Conservation (phyloP, 2,329 filamentous ascomycete species). For the Lachnellula willkommii region DNA sequence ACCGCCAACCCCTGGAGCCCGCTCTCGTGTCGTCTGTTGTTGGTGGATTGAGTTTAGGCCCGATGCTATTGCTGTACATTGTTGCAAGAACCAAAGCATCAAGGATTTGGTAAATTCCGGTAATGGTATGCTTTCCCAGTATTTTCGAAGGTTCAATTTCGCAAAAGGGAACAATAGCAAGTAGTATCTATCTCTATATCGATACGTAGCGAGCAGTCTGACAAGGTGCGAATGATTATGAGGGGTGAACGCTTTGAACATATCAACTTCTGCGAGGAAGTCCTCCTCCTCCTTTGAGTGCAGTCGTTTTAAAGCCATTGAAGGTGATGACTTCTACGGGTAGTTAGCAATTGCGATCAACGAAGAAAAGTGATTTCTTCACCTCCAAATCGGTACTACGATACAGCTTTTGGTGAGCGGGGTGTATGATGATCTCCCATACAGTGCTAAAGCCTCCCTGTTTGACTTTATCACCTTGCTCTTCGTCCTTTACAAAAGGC, state of each 20-base stretch:
- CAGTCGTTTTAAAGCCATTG: conserved; percentile 8
- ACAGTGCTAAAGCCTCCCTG: conserved; percentile 8
- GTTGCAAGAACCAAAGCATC: conserved; percentile 22
- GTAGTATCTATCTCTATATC: conserved; percentile 13
- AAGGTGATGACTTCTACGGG: neutral
- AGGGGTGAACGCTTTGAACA: conserved; percentile 2
- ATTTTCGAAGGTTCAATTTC: conserved; percentile 21
- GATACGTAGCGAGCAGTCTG: conserved; percentile 25
- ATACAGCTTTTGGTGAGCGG: conserved; percentile 6
- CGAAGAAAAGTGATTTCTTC: neutral
- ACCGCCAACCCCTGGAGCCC: too few species aligned
- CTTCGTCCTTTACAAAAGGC: conserved; percentile 7
- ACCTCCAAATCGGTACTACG: neutral
- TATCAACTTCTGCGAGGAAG: conserved; percentile 8
- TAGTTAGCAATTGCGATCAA: neutral
- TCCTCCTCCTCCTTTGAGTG: neutral
- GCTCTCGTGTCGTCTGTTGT: too few species aligned
- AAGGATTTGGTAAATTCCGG: conserved; percentile 1
- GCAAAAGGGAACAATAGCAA: conserved; percentile 29
- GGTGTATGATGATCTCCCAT: conserved; percentile 6
- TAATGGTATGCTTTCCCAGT: conserved; percentile 16
- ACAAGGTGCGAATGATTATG: conserved; percentile 20
- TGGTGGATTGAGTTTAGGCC: too few species aligned
- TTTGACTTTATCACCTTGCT: neutral
- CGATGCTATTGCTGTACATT: conserved; percentile 24